Evolutionary conservation across 106 monocot species (phyloP), one percentile per base, ranked within the genome.

Genomic region (Amphibolis antarctica): DNA sequence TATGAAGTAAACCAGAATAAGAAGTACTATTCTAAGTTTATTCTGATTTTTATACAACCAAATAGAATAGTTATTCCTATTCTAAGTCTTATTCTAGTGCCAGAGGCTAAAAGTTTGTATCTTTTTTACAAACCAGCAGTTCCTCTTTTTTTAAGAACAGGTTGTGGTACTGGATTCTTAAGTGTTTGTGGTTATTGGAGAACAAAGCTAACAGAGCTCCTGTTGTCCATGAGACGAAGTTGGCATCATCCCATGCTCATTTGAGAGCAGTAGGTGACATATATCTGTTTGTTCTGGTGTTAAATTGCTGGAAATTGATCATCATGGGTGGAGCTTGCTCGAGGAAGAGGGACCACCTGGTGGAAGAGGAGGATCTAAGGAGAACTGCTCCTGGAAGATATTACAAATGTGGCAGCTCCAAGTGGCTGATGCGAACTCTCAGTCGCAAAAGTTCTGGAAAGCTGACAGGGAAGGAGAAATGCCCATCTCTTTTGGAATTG

Each of bases 271-370:
- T 36, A 49, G 3, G 17, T 49, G 12, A 49, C 49, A 17, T 0
- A 15, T 49, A 17, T 49, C 4, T 18, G 42, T 19, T 30, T 36
- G 20, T 3, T 61, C 12, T 61, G 30, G 36, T 42, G 42, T 61
- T 19, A 61, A 22, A 17, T 24, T 25, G 44, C 6, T 24, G 47
- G 26, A 59, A 12, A 5, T 23, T 46, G 13, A 49, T 21, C 28
- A 3, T 30, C 52, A 99, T 99, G 98, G 98, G 98, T 49, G 77
- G 91, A 56, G 82, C 81, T 62, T 99, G 98, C 52, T 99, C 98
- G 6, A 91, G 98, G 70, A 99, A 88, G 61, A 84, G 98, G 62
- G 79, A 76, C 50, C 53, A 48, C 30, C 56, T 69, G 29, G 81
- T 79, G 17, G 79, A 85, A 9, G 87, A 77, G 25, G 82, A 69